These are phyloP conservation scores for Fomitopsis serialis DNA, from an alignment of 768 basidiomycete species.

Conservation along the genomic window DNA sequence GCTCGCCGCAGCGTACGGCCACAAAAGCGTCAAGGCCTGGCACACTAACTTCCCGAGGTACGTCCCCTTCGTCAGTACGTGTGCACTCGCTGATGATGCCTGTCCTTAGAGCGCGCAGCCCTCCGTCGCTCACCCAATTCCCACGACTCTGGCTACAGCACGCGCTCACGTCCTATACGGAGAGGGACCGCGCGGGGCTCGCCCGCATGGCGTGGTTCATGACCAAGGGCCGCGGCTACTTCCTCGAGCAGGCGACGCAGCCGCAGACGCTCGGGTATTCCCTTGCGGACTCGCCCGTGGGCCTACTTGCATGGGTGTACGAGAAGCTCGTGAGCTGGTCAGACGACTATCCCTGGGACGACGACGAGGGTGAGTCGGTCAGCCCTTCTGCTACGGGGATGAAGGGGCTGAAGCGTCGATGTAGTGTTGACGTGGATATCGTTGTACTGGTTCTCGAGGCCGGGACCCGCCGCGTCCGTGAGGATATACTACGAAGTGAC, in stretches of 20 bases:
- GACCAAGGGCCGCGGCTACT: constrained; percentile 33
- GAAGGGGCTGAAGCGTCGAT: neutral
- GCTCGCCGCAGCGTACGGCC: constrained; percentile 21
- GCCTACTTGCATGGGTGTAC: constrained; percentile 29
- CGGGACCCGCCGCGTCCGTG: constrained; percentile 51
- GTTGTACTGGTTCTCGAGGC: constrained; percentile 52
- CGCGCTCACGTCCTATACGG: constrained; percentile 26
- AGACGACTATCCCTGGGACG: constrained; percentile 48
- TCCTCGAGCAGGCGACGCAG: constrained; percentile 26
- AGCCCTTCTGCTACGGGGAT: neutral
- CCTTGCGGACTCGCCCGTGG: constrained; percentile 50
- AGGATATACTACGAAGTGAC: constrained; percentile 54
- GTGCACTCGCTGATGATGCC: neutral
- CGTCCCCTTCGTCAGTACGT: neutral
- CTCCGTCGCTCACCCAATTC: constrained; percentile 17
- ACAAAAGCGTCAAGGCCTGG: constrained; percentile 27
- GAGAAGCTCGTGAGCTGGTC: constrained; percentile 24
- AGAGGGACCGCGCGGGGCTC: constrained; percentile 33
- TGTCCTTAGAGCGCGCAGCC: neutral
- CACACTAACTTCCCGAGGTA: constrained; percentile 29
- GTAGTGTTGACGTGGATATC: constrained; percentile 58
- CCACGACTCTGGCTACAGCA: constrained; percentile 25
- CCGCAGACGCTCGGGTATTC: constrained; percentile 38
- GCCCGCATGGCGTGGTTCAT: constrained; percentile 27
- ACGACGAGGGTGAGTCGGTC: constrained; percentile 40